Conservation (phyloP, 164 flowering plant genomes). For the Buxus sempervirens region DNA sequence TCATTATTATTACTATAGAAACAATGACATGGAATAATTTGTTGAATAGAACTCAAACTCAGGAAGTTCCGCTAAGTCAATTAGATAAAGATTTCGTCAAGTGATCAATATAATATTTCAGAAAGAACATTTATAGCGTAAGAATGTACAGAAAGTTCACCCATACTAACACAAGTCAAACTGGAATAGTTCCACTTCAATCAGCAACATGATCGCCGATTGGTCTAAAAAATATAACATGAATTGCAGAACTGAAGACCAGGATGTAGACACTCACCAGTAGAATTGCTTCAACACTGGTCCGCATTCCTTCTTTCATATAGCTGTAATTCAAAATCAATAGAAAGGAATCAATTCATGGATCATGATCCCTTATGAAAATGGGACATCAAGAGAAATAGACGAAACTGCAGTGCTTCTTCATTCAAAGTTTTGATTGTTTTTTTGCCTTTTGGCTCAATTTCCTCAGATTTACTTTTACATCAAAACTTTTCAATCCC, state of each 20-base stretch:
- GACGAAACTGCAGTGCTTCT: neutral
- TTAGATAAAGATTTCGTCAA: too few species aligned
- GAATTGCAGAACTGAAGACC: neutral
- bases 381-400: neutral
- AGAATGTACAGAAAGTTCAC: neutral
- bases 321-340: conserved; percentile 45
- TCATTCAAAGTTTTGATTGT: too few species aligned
- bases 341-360: neutral
- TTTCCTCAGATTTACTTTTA: neutral
- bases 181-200: neutral
- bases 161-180: neutral
- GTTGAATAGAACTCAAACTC: too few species aligned
- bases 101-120: too few species aligned
- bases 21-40: too few species aligned
- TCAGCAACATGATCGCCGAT: neutral
- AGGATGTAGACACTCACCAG: conserved; percentile 43
- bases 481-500: too few species aligned
- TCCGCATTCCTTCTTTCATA: conserved; percentile 98
- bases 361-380: neutral
- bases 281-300: conserved; percentile 95
- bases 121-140: too few species aligned
- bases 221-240: too few species aligned
- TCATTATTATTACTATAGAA: too few species aligned
- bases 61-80: too few species aligned
- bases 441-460: too few species aligned